Percentiles rank a stretch among this genome's conserved stretches.
phyloP scores from a whole-genome alignment of 495 filamentous ascomycete genomes.

The Aspergillus bridgeri region DNA sequence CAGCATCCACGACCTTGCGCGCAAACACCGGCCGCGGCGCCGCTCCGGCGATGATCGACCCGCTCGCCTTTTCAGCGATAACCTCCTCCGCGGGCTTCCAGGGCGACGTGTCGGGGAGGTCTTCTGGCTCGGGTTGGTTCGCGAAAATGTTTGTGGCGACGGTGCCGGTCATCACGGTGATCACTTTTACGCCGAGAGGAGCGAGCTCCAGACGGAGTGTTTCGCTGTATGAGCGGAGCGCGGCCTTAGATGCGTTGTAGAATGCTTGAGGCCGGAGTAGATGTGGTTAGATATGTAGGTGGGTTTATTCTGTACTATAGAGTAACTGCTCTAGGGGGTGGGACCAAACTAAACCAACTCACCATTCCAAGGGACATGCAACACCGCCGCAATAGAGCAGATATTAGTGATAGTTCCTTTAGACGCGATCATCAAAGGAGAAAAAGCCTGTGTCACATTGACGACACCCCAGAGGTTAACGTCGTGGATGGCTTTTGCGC shows the following conservation, averaged over 20 bases:
- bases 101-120: constrained; percentile 4
- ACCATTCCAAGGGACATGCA: background rate
- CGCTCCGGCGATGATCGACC: constrained; percentile 6
- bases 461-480: constrained; percentile 61
- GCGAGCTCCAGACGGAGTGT: constrained; percentile 51
- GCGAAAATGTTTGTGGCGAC: constrained; percentile 13
- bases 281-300: background rate
- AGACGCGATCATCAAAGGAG: constrained; percentile 48
- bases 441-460: constrained; percentile 52
- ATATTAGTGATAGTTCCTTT: constrained; percentile 25
- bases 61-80: constrained; percentile 3
- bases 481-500: constrained; percentile 55
- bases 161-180: constrained; percentile 34
- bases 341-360: background rate
- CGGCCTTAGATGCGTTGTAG: constrained; percentile 54
- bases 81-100: constrained; percentile 6
- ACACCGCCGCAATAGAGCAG: background rate
- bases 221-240: constrained; percentile 47
- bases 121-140: background rate
- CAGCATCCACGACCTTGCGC: constrained; percentile 18
- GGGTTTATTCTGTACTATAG: too few species aligned
- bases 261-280: constrained; percentile 10
- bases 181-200: constrained; percentile 53
- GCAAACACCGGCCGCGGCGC: constrained; percentile 18
- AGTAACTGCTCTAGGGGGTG: too few species aligned